Base-by-base conservation (phyloP, 208 protist genomes). In the Trypanosoma mega region DNA sequence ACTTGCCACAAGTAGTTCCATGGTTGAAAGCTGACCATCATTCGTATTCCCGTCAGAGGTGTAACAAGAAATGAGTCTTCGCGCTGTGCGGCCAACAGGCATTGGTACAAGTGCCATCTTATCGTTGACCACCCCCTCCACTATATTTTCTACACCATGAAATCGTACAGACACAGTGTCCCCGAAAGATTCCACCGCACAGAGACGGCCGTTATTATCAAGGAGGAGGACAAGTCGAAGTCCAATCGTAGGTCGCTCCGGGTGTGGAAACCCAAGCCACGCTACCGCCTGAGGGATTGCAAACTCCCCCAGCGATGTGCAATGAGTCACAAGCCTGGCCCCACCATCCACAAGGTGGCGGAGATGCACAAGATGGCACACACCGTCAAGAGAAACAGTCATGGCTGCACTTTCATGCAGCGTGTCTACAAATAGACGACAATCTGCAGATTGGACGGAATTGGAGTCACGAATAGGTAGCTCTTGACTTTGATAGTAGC, bases 181-280 rank as follows among this genome's bases (percentile, higher is more conserved):
- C 23, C 75, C 78, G 68, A 75, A 62, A 2, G 69, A 61, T 34
- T 86, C 80, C 43, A 64, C 71, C 0, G 80, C 80, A 41, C 66
- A 80, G 3, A 82, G 29, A 24, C 48, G 63, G 48, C 64, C 74
- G 31, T 78, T 57, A 11, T 66, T 31, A 8, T 71, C 68, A 24
- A 82, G 65, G n/a, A 76, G n/a, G 29, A 86, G 21, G 21, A 72
- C 58, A 4, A 73, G 12, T 0, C 55, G 49, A 9, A 75, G 12
- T 12, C 43, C 50, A 18, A 6, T 33, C 20, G 63, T 50, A n/a
- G 41, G 37, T 14, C 43, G 45, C 18, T 16, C 27, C 12, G 46
- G 36, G 43, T 72, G 57, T 52, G 34, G 29, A 7, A 62, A 31
- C 3, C 26, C 34, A 11, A 70, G 26, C 63, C 63, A 70, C 36